These are phyloP conservation scores for Penicillium samsonianum DNA, from an alignment of 495 filamentous ascomycete genomes.

Conservation along the genomic window DNA sequence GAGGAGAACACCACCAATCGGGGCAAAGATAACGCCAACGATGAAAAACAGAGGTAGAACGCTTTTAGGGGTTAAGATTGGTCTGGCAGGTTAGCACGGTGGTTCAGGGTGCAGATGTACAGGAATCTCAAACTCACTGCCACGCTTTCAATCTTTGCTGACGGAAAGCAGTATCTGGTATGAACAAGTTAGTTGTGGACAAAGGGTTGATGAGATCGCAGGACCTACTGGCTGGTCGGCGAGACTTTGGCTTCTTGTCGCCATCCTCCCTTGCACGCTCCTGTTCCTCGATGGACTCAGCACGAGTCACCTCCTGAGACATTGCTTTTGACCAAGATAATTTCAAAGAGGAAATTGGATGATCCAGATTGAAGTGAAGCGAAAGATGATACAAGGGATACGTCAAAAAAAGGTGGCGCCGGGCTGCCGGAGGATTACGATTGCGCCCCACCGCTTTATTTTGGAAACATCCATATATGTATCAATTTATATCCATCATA, in stretches of 20 bases:
- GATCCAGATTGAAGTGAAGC: slow-evolving; percentile 1
- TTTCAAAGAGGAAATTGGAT: slow-evolving; percentile 13
- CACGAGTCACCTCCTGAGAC: slow-evolving; percentile 48
- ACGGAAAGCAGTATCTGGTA: slow-evolving; percentile 82
- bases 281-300: slow-evolving; percentile 53
- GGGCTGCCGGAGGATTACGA: slow-evolving; percentile 16
- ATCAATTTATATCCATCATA: too few relatives aligned
- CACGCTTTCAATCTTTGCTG: slow-evolving; percentile 92
- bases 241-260: slow-evolving; percentile 80
- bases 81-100: slow-evolving; percentile 50
- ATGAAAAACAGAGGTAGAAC: slow-evolving; percentile 88
- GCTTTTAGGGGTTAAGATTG: slow-evolving; percentile 90
- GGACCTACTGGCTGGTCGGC: slow-evolving; percentile 76
- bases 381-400: slow-evolving; percentile 20
- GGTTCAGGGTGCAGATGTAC: neutral
- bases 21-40: slow-evolving; percentile 82
- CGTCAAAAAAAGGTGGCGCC: slow-evolving; percentile 37
- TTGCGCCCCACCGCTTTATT: slow-evolving; percentile 24
- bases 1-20: slow-evolving; percentile 79
- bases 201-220: neutral
- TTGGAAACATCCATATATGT: too few relatives aligned
- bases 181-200: neutral
- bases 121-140: slow-evolving; percentile 62
- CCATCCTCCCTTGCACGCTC: slow-evolving; percentile 47
- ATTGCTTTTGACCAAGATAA: slow-evolving; percentile 30